Conservation (phyloP, 164 flowering plant species). For the Nelumbo lutea region DNA sequence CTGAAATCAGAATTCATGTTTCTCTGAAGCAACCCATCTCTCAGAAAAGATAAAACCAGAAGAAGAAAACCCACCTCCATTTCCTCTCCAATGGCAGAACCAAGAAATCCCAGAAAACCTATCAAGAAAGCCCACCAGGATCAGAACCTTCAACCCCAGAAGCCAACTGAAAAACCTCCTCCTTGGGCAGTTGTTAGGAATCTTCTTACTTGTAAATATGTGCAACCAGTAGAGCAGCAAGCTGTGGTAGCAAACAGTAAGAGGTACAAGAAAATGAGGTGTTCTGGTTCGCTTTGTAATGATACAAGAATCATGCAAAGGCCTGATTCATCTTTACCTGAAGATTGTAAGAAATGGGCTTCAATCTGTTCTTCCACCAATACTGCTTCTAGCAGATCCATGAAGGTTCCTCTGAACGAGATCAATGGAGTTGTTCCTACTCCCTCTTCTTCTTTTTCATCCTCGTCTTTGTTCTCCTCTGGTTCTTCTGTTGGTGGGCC, state of each 20-base stretch:
- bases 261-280: constrained; percentile 59
- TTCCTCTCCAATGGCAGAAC: constrained; percentile 43
- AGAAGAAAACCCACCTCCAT: background rate
- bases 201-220: constrained; percentile 55
- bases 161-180: constrained; percentile 33
- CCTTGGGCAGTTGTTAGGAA: constrained; percentile 69
- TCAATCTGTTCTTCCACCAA: constrained; percentile 19
- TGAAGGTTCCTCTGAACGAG: constrained; percentile 38
- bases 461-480: constrained; percentile 23
- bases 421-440: constrained; percentile 27
- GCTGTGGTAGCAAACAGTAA: constrained; percentile 26
- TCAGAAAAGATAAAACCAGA: background rate
- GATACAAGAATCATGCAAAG: constrained; percentile 74
- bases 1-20: background rate
- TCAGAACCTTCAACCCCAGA: constrained; percentile 19
- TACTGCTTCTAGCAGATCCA: constrained; percentile 37
- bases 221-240: constrained; percentile 20
- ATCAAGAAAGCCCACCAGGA: constrained; percentile 28
- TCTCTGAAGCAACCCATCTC: constrained; percentile 11
- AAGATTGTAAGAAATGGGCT: constrained; percentile 40
- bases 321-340: constrained; percentile 53
- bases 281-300: constrained; percentile 78
- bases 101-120: constrained; percentile 33
- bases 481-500: constrained; percentile 34
- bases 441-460: constrained; percentile 30